Conservation (phyloP, 169 alveolate genomes). For the Cryptosporidium sp. region DNA sequence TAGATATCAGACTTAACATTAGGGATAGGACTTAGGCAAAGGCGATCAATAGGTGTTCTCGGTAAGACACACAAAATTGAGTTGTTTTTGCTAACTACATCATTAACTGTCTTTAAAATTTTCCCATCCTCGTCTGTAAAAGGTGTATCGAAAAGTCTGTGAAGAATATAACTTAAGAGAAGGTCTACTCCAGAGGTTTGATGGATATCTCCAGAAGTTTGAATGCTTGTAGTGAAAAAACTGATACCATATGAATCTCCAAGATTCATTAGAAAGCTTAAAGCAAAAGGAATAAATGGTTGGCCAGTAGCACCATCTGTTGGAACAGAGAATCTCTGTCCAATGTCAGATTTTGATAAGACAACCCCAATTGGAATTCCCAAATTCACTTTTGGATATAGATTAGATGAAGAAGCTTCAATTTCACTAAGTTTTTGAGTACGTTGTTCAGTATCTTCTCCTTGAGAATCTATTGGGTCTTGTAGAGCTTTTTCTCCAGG, state of each 20-base stretch:
- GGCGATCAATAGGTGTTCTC: constrained; percentile 11
- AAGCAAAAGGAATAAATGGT: constrained; percentile 62
- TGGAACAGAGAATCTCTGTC: constrained; percentile 66
- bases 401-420: background rate
- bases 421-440: background rate
- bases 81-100: constrained; percentile 11
- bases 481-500: background rate
- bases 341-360: constrained; percentile 52
- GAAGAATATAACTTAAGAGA: constrained; percentile 36
- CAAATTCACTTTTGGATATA: constrained; percentile 35
- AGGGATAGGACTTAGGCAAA: constrained; percentile 17
- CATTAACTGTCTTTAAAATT: background rate
- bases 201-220: constrained; percentile 54
- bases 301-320: constrained; percentile 24
- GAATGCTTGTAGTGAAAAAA: constrained; percentile 42
- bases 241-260: constrained; percentile 69
- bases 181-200: constrained; percentile 51
- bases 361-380: constrained; percentile 72
- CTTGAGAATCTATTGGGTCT: background rate
- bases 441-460: background rate
- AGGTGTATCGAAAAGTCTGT: constrained; percentile 40
- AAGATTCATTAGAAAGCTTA: constrained; percentile 40
- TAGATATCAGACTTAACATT: constrained; percentile 23
- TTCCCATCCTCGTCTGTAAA: constrained; percentile 39
- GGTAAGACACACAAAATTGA: constrained; percentile 48